Conservation (phyloP, 2,329 filamentous ascomycete species). For the Thermomyces lanuginosus region DNA sequence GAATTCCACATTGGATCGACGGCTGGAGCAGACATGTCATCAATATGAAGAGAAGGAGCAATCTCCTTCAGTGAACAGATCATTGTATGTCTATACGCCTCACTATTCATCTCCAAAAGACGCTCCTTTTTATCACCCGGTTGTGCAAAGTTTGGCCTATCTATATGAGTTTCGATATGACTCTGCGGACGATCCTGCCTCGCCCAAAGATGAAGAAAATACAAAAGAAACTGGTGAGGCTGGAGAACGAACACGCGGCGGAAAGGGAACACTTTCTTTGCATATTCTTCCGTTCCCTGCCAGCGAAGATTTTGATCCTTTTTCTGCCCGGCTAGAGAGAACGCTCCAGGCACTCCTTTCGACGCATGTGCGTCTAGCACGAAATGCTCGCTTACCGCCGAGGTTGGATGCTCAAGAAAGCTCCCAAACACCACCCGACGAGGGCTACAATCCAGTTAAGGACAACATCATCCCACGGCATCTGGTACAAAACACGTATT, state of each 20-base stretch:
- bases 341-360: constrained; percentile 22
- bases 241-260: constrained; percentile 5
- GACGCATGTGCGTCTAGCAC: constrained; percentile 22
- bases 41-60: constrained; percentile 34
- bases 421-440: constrained; percentile 20
- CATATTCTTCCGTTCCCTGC: constrained; percentile 34
- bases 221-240: neutral
- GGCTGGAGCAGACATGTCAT: constrained; percentile 69
- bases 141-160: constrained; percentile 57
- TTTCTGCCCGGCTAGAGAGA: constrained; percentile 23
- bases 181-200: constrained; percentile 2
- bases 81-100: constrained; percentile 60
- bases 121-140: constrained; percentile 79
- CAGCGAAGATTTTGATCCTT: constrained; percentile 15
- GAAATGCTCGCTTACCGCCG: constrained; percentile 9
- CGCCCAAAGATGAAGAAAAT: constrained; percentile 15
- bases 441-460: constrained; percentile 67
- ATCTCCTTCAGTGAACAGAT: constrained; percentile 6
- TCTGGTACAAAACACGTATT: constrained; percentile 66
- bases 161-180: constrained; percentile 39
- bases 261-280: constrained; percentile 30
- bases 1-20: constrained; percentile 58
- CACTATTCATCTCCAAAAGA: constrained; percentile 46
- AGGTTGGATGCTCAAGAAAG: neutral
- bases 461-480: constrained; percentile 65